Conservation (phyloP, 2,329 filamentous ascomycete genomes). For the Tolypocladium sp. region DNA sequence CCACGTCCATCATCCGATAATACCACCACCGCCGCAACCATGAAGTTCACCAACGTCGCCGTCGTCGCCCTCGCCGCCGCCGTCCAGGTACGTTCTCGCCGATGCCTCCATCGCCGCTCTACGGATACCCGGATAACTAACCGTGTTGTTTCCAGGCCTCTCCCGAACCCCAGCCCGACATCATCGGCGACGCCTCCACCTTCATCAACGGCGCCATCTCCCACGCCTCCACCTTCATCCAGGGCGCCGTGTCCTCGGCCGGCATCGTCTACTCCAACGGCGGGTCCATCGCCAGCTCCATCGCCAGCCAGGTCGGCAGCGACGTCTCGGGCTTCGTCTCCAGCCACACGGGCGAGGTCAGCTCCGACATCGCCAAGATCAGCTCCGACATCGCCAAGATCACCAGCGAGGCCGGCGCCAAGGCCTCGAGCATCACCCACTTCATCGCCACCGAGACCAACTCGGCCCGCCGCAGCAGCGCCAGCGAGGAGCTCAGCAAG, state of each 20-base stretch:
- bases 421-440: conserved; percentile 13
- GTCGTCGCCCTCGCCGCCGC: conserved; percentile 21
- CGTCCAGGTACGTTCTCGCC: conserved; percentile 15
- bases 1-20: background rate
- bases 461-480: conserved; percentile 12
- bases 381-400: background rate
- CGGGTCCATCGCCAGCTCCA: conserved; percentile 7
- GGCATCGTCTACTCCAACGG: background rate
- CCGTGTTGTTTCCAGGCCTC: background rate
- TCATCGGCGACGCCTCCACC: conserved; percentile 2
- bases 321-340: conserved; percentile 1
- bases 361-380: conserved; percentile 1
- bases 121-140: background rate
- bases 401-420: conserved; percentile 12
- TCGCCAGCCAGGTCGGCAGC: conserved; percentile 2
- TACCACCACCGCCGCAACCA: conserved; percentile 10
- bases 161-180: conserved; percentile 3
- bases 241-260: conserved; percentile 4
- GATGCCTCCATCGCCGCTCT: background rate
- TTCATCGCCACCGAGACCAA: conserved; percentile 11
- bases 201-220: background rate
- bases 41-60: conserved; percentile 27
- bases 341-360: conserved; percentile 1
- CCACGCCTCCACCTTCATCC: background rate
- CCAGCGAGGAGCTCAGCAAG: conserved; percentile 13